A percentile compares a stretch with the other conserved stretches of the same genome.
Evolutionary conservation across 805 yeast species (phyloP).

Genomic region (Wilhelminamyces savonicus): DNA sequence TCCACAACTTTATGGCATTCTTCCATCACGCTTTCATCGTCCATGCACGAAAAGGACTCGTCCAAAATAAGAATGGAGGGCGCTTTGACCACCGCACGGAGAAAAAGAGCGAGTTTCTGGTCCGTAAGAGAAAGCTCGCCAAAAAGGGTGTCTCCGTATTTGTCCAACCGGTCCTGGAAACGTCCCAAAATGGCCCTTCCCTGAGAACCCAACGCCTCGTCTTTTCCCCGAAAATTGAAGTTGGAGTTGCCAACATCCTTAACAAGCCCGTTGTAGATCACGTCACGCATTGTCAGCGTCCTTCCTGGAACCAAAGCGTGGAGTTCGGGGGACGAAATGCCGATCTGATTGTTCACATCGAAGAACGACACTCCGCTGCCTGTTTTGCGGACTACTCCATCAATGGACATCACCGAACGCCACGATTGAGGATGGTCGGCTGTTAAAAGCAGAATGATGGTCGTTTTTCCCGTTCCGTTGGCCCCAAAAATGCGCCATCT

Average conservation of each 20-base stretch:
- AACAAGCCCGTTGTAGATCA: slow-evolving; percentile 67
- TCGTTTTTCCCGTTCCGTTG: slow-evolving; percentile 93
- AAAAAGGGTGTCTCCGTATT: slow-evolving; percentile 37
- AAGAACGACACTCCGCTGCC: slow-evolving; percentile 72
- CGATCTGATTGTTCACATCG: slow-evolving; percentile 71
- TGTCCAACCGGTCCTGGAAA: slow-evolving; percentile 25
- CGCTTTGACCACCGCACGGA: slow-evolving; percentile 69
- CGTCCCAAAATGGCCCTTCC: slow-evolving; percentile 12
- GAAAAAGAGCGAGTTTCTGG: slow-evolving; percentile 71
- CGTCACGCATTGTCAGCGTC: slow-evolving; percentile 43
- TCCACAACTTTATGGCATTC: slow-evolving; percentile 27
- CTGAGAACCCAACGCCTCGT: slow-evolving; percentile 4
- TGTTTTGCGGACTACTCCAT: slow-evolving; percentile 63
- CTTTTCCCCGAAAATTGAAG: slow-evolving; percentile 40
- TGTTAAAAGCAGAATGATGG: slow-evolving; percentile 74
- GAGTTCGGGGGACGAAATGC: slow-evolving; percentile 86
- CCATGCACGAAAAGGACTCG: slow-evolving; percentile 92
- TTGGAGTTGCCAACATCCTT: slow-evolving; percentile 51
- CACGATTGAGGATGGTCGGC: slow-evolving; percentile 98
- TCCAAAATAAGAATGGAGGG: slow-evolving; percentile 80
- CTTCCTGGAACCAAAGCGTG: slow-evolving; percentile 74
- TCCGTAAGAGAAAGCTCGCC: slow-evolving; percentile 55
- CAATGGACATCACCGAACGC: slow-evolving; percentile 60
- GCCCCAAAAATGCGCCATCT: slow-evolving; percentile 87
- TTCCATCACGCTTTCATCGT: slow-evolving; percentile 38